Conservation (phyloP, 345 rosid genomes). For the Populus deltoides region DNA sequence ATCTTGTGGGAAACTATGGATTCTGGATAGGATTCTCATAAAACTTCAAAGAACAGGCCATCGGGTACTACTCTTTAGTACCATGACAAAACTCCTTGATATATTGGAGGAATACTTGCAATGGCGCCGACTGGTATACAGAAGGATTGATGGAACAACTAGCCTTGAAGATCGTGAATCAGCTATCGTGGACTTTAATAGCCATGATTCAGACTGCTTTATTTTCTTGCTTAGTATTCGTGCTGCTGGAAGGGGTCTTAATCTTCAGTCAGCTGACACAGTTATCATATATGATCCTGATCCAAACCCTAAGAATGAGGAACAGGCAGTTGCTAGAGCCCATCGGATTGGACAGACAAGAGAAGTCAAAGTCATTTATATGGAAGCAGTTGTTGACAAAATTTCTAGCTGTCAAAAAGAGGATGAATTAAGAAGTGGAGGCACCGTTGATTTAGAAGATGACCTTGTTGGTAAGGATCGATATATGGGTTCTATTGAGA, state of each 20-base stretch:
- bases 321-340: constrained; percentile 99
- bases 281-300: constrained; percentile 99
- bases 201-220: constrained; percentile 81
- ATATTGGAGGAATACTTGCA: constrained; percentile 96
- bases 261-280: constrained; percentile 98
- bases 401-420: constrained; percentile 86
- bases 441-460: constrained; percentile 81
- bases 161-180: constrained; percentile 99
- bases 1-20: constrained; percentile 97
- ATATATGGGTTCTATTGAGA: constrained; percentile 94
- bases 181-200: constrained; percentile 94
- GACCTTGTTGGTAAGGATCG: constrained; percentile 98
- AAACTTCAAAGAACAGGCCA: constrained; percentile 95
- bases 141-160: constrained; percentile 98
- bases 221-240: constrained; percentile 97
- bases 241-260: constrained; percentile 99
- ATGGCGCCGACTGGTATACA: constrained; percentile 83
- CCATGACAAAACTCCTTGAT: constrained; percentile 98
- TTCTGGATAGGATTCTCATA: constrained; percentile 87
- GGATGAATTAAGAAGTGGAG: constrained; percentile 87
- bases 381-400: constrained; percentile 99
- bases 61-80: constrained; percentile 94
- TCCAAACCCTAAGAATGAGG: constrained; percentile 99
- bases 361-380: constrained; percentile 95
- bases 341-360: constrained; percentile 98